Percentiles rank a stretch among this genome's conserved stretches.
These are phyloP conservation scores for Zygosaccharomyces bisporus DNA, from an alignment of 805 yeast genomes.

Conservation along the genomic window DNA sequence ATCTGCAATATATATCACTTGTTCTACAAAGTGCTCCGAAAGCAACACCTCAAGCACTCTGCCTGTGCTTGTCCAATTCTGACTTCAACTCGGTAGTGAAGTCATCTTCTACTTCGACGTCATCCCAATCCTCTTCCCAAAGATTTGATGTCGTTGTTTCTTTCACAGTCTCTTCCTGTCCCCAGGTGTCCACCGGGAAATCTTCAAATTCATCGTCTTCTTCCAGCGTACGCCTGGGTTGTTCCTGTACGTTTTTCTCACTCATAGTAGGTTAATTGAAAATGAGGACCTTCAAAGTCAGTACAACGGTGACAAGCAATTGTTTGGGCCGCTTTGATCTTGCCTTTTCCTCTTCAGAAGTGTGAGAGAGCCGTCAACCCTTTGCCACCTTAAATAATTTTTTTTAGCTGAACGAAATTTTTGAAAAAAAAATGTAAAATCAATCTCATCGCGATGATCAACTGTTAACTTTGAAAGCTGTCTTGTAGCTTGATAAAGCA, in stretches of 20 bases:
- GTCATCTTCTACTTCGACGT: slow-evolving; percentile 88
- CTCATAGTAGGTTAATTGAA: slow-evolving; percentile 1
- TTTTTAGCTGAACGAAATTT: slow-evolving; percentile 2
- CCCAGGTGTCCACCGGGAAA: slow-evolving; percentile 90
- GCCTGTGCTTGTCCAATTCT: slow-evolving; percentile 35
- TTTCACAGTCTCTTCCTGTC: slow-evolving; percentile 50
- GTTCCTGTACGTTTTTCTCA: slow-evolving; percentile 2
- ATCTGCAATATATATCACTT: slow-evolving; percentile 1
- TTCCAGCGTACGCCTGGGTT: slow-evolving; percentile 53
- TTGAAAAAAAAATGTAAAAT: slow-evolving; percentile 12
- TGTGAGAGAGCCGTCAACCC: background rate
- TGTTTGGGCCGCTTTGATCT: background rate
- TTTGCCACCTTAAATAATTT: slow-evolving; percentile 11
- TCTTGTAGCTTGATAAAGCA: background rate
- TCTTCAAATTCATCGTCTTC: slow-evolving; percentile 98
- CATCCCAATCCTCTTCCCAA: slow-evolving; percentile 99
- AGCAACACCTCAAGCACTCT: slow-evolving; percentile 3
- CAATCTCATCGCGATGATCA: slow-evolving; percentile 13
- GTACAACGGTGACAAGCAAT: background rate
- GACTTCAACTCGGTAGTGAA: slow-evolving; percentile 70
- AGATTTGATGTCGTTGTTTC: slow-evolving; percentile 47
- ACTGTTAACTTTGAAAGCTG: background rate
- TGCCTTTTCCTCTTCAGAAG: background rate
- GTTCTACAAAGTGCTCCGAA: background rate
- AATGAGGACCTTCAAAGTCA: background rate